Base-by-base conservation (phyloP, 1,139 yeast species). In the Dujonia santamariae region DNA sequence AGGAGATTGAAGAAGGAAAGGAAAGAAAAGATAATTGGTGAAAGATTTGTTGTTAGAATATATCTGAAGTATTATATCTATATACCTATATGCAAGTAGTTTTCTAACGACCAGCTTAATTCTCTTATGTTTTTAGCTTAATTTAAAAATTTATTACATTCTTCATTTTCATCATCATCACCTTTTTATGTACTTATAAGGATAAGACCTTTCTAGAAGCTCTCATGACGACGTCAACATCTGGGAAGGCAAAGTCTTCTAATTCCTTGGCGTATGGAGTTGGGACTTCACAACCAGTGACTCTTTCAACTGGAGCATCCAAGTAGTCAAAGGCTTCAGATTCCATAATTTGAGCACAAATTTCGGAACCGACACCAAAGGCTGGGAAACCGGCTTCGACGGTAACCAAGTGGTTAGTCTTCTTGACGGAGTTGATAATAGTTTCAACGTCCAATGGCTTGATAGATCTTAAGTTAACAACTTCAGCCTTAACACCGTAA, bases 161-260 rank as follows among this genome's bases (percentile, higher is more conserved):
- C 9, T 7, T 19, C 9, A 19, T 19, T 19, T 19, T 7, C 9
- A 9, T 7, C 9, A 19, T 19, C 7, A 19, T 19, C n/a, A n/a
- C n/a, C n/a, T n/a, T n/a, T n/a, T 23, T 34, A 15, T 18, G 21
- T 17, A 31, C 26, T 52, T 68, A 69, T 59, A 74, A 83, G 48
- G 94, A 85, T 63, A 90, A 75, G 38, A 85, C 96, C 67, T 85
- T 84, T 76, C 84, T 90, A 50, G 82, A 80, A 50, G 96, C 97
- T 75, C 92, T 84, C 60, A 85, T 76, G 53, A 94, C 85, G 48
- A 88, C 79, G 57, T 87, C 95, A 41, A 85, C 77, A 62, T 90
- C 96, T 62, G 98, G 98, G 96, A 94, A 92, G 39, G 98, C 97
- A 61, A 92, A 86, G 70, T 85, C 95, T 77, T 94, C 99, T 61